phyloP scores from a whole-genome alignment of 2,329 filamentous ascomycete species.

The Arthrobotrys entomopaga region DNA sequence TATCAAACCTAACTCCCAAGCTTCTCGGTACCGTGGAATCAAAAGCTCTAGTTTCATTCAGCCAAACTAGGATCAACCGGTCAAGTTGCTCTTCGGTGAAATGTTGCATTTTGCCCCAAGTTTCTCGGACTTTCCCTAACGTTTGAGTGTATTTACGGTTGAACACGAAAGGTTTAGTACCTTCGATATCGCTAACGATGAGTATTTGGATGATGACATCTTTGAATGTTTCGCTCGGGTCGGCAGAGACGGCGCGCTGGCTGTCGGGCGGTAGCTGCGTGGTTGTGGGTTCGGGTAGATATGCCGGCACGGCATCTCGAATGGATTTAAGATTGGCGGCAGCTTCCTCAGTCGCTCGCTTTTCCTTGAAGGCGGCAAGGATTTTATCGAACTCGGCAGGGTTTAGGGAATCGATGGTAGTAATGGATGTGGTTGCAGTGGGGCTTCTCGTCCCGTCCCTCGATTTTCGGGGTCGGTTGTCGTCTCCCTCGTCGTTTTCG shows the following conservation, averaged over 20 bases:
- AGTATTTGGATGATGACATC: constrained; percentile 47
- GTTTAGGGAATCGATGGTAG: constrained; percentile 13
- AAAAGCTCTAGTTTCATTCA: constrained; percentile 43
- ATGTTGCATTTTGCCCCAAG: constrained; percentile 37
- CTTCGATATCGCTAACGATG: constrained; percentile 34
- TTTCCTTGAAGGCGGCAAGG: constrained; percentile 34
- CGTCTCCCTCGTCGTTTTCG: constrained; percentile 17
- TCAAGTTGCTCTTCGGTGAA: constrained; percentile 30
- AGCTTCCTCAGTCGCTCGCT: constrained; percentile 15
- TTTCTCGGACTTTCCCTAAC: constrained; percentile 38
- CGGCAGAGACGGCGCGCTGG: constrained; percentile 23
- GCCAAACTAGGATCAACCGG: constrained; percentile 36
- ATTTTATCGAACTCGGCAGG: constrained; percentile 40
- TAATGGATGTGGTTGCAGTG: neutral
- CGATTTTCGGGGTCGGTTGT: constrained; percentile 20
- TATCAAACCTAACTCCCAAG: constrained; percentile 41
- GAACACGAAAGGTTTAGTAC: constrained; percentile 34
- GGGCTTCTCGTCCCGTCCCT: constrained; percentile 7
- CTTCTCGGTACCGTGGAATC: constrained; percentile 45
- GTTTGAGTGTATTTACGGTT: constrained; percentile 45
- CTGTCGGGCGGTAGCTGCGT: constrained; percentile 5
- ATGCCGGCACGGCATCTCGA: neutral
- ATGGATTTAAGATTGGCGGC: constrained; percentile 5
- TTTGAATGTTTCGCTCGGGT: constrained; percentile 31
- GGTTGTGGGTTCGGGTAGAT: constrained; percentile 3